Evolutionary conservation across 768 basidiomycete species (phyloP).

Genomic region (Kwoniella bestiolae): DNA sequence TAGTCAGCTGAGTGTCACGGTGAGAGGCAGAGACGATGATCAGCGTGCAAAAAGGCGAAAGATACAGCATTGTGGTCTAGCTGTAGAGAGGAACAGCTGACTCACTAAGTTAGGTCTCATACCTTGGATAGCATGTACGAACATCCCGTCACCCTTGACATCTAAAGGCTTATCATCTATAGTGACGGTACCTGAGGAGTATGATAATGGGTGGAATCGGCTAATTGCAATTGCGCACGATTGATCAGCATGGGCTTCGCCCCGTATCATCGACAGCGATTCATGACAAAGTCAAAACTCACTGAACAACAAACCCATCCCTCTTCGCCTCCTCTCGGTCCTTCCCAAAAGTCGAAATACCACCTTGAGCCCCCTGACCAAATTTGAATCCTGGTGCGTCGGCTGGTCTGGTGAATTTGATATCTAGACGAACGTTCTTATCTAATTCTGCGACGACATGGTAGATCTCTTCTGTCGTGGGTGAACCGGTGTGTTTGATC

Average conservation of each 20-base stretch:
- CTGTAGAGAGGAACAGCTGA: neutral
- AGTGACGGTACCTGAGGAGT: conserved; percentile 70
- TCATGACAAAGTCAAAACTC: conserved; percentile 20
- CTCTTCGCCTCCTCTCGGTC: conserved; percentile 42
- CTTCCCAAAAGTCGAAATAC: conserved; percentile 60
- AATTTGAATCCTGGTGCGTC: conserved; percentile 85
- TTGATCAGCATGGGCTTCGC: no score
- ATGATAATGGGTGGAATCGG: conserved; percentile 81
- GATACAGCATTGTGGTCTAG: neutral
- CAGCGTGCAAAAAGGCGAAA: neutral
- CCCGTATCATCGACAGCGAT: no score
- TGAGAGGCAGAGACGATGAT: neutral
- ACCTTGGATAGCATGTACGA: conserved; percentile 95
- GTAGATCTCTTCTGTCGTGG: conserved; percentile 71
- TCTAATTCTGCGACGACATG: conserved; percentile 77
- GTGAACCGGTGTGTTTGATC: conserved; percentile 58
- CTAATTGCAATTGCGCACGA: conserved; percentile 28
- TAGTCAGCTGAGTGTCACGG: neutral
- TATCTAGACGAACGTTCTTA: conserved; percentile 75
- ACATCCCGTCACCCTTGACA: conserved; percentile 63
- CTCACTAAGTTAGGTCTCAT: conserved; percentile 86
- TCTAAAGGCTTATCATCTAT: conserved; percentile 65
- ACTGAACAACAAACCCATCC: conserved; percentile 72
- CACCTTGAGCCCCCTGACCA: conserved; percentile 84
- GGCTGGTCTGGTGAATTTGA: conserved; percentile 72